These are phyloP conservation scores for Phytophthora palmivora DNA, from an alignment of 352 stramenopile genomes.

Conservation along the genomic window DNA sequence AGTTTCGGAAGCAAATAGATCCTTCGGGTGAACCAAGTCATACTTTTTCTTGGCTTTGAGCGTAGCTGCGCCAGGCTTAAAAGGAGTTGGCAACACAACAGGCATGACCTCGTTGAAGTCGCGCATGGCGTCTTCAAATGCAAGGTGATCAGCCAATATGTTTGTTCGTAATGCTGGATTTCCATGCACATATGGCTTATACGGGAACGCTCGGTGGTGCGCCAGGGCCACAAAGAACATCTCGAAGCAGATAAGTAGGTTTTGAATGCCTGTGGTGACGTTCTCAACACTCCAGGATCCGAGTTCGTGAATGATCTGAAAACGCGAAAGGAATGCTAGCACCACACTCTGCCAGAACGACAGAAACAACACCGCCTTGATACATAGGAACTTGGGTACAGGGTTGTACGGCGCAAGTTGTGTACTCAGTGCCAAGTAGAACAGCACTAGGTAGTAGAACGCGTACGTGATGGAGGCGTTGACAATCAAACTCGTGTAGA, in stretches of 20 bases:
- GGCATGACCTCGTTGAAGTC: slow-evolving; percentile 95
- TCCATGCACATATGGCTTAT: slow-evolving; percentile 79
- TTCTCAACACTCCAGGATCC: slow-evolving; percentile 95
- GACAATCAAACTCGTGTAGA: slow-evolving; percentile 94
- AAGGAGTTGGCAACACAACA: slow-evolving; percentile 80
- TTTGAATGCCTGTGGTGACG: slow-evolving; percentile 97
- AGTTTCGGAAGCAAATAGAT: slow-evolving; percentile 57
- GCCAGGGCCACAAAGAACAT: slow-evolving; percentile 98
- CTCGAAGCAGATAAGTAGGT: slow-evolving; percentile 99
- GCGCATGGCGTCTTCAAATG: slow-evolving; percentile 92
- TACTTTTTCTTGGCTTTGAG: slow-evolving; percentile 69
- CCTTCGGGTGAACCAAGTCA: slow-evolving; percentile 32
- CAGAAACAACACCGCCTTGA: slow-evolving; percentile 99
- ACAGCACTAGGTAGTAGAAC: slow-evolving; percentile 97
- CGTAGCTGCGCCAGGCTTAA: slow-evolving; percentile 74
- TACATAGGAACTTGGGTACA: slow-evolving; percentile 98
- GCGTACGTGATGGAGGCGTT: slow-evolving; percentile 97
- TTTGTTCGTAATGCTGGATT: slow-evolving; percentile 62
- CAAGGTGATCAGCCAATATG: slow-evolving; percentile 93
- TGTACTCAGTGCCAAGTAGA: slow-evolving; percentile 94
- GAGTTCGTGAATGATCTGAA: slow-evolving; percentile 92
- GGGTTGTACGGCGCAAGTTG: slow-evolving; percentile 94
- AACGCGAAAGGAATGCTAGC: slow-evolving; percentile 89
- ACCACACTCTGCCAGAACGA: slow-evolving; percentile 98
- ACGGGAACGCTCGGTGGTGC: slow-evolving; percentile 97